Evolutionary conservation across 2,329 filamentous ascomycete species (phyloP).

Genomic region (Penicillium sclerotiorum): DNA sequence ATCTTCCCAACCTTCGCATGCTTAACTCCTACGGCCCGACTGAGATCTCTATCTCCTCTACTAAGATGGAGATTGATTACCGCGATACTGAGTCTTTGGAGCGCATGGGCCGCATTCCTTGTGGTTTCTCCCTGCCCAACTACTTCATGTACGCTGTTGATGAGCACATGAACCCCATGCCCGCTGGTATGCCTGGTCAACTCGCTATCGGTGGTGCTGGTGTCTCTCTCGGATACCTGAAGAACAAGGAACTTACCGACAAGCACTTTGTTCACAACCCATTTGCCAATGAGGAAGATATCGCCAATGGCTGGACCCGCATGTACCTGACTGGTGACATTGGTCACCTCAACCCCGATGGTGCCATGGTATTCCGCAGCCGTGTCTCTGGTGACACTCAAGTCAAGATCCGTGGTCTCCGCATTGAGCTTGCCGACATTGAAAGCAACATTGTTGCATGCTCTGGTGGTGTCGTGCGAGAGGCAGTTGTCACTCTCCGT

Average conservation of each 20-base stretch:
- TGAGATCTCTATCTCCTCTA: slow-evolving; percentile 14
- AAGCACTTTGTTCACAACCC: background rate
- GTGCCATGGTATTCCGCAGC: background rate
- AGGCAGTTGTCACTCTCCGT: background rate
- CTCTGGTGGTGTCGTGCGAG: background rate
- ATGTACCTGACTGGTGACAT: slow-evolving; percentile 4
- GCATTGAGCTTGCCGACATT: slow-evolving; percentile 6
- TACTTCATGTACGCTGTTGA: background rate
- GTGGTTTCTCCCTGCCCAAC: background rate
- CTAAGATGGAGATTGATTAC: too few relatives aligned
- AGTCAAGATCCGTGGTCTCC: slow-evolving; percentile 6
- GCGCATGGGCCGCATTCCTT: background rate
- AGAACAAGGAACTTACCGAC: background rate
- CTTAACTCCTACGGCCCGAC: slow-evolving; percentile 18
- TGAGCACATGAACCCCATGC: background rate
- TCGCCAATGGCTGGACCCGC: background rate
- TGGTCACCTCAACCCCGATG: background rate
- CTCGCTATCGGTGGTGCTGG: background rate
- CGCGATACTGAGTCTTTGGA: slow-evolving; percentile 14
- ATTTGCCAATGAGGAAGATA: background rate
- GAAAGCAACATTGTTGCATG: background rate
- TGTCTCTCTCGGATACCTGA: background rate
- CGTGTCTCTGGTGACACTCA: background rate
- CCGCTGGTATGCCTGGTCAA: background rate
- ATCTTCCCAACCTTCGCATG: background rate